Conservation (phyloP, 208 protist species). For the Trypanosoma congolense region DNA sequence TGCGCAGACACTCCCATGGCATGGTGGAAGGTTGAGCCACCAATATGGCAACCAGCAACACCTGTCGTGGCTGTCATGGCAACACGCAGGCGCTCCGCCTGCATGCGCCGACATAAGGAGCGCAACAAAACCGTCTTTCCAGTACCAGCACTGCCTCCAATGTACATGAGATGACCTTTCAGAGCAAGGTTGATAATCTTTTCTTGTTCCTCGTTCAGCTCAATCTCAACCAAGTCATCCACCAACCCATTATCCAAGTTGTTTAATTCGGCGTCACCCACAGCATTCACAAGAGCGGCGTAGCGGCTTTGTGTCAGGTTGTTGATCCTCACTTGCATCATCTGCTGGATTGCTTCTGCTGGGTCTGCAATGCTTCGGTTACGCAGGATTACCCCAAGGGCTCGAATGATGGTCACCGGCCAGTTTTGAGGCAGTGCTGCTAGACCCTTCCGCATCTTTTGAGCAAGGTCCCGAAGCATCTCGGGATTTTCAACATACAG, state of each 20-base stretch:
- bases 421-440: conserved; percentile 55
- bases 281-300: conserved; percentile 58
- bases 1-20: conserved; percentile 67
- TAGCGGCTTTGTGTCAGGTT: conserved; percentile 70
- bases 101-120: conserved; percentile 57
- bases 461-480: conserved; percentile 57
- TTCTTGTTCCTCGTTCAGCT: conserved; percentile 85
- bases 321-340: conserved; percentile 80
- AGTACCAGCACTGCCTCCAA: conserved; percentile 86
- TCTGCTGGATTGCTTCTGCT: conserved; percentile 65
- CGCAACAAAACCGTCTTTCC: conserved; percentile 87
- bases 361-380: conserved; percentile 64
- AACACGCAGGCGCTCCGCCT: conserved; percentile 72
- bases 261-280: conserved; percentile 21
- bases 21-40: conserved; percentile 89
- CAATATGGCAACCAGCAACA: conserved; percentile 87
- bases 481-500: conserved; percentile 53
- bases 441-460: conserved; percentile 48
- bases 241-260: not conserved
- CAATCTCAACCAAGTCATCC: conserved; percentile 21
- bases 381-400: conserved; percentile 49
- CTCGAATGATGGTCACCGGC: conserved; percentile 60
- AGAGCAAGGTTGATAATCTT: conserved; percentile 78
- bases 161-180: conserved; percentile 80
- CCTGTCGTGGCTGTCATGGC: conserved; percentile 89